Evolutionary conservation across 108 stramenopile genomes (phyloP).

Genomic region (Parietichytrium sp.): DNA sequence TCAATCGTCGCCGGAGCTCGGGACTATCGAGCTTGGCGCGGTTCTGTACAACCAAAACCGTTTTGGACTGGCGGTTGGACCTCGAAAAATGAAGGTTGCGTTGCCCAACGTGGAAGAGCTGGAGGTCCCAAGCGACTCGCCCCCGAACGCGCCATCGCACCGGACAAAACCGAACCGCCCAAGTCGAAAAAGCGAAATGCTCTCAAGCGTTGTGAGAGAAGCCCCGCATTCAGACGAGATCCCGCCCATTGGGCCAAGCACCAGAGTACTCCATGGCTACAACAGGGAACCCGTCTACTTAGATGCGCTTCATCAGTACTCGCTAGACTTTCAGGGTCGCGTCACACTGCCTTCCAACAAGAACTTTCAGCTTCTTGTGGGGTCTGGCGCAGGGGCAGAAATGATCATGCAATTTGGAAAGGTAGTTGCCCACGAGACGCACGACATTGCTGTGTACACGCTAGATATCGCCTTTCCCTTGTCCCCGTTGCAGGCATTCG

Average conservation of each 20-base stretch:
- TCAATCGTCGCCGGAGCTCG: background rate
- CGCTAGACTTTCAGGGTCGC: slow-evolving; percentile 17
- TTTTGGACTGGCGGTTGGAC: background rate
- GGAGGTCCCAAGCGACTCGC: background rate
- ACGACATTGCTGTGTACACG: slow-evolving; percentile 35
- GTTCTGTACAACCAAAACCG: background rate
- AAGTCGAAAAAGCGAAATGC: background rate
- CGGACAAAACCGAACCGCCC: background rate
- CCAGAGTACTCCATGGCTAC: background rate
- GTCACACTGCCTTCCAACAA: slow-evolving; percentile 32
- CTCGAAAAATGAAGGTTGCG: background rate
- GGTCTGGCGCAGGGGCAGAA: background rate
- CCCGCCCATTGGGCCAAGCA: too few species aligned
- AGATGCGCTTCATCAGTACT: slow-evolving; percentile 3
- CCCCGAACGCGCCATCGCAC: background rate
- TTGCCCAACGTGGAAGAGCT: slow-evolving; percentile 17
- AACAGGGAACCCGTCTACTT: slow-evolving; percentile 17
- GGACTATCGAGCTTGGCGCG: background rate
- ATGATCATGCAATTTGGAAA: background rate
- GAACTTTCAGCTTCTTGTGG: background rate
- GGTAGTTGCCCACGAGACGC: slow-evolving; percentile 20
- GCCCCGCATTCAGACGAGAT: background rate
- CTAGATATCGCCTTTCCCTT: background rate
- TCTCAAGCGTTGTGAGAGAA: background rate
- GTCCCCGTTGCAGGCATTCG: slow-evolving; percentile 7